Evolutionary conservation across 441 rosid species (phyloP), one percentile per base, ranked within the genome.

Genomic region (Croton laevigatus): DNA sequence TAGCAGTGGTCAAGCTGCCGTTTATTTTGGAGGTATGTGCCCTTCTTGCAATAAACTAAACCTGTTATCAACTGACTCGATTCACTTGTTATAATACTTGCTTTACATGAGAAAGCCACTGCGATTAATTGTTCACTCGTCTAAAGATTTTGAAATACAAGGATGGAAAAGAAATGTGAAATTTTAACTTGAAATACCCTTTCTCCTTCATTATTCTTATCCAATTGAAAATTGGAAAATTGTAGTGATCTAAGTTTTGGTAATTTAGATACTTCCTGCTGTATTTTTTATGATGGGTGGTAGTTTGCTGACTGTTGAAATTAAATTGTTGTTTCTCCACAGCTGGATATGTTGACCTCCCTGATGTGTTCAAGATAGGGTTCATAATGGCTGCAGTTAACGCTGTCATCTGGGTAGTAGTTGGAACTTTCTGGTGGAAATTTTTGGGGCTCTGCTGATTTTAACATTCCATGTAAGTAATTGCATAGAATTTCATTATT

Each of bases 1-100:
- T 72, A 94, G 98, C 76, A 92, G 98, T 59, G 98, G 98, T 60
- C 97, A 94, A 83, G 97, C 98, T 38, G 98, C 98, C 65, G 98
- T 94, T 11, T 94, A 89, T 80, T 92, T 82, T 52, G 98, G 98
- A 89, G 97, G 98, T 94, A 7, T 55, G 75, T n/a, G 40, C 66
- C 65, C 75, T 71, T 60, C 70, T n/a, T 38, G 62, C 71, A 46
- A 54, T 22, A n/a, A 34, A 32, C 65, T 23, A 20, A 22, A 9
- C 14, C 1, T 55, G 4, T 23, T 55, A 55, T 55, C 36, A 55
- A 12, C 16, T 22, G 3, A 55, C 23, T 55, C 27, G 60, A 42
- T 14, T 62, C 19, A 65, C 8, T 27, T 8, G 49, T 61, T 40
- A n/a, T 19, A 11, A 53, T 9, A 38, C 49, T 48, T 65, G n/a